These are phyloP conservation scores for Diplodia scrobiculata DNA, from an alignment of 2,329 filamentous ascomycete species.

Conservation along the genomic window DNA sequence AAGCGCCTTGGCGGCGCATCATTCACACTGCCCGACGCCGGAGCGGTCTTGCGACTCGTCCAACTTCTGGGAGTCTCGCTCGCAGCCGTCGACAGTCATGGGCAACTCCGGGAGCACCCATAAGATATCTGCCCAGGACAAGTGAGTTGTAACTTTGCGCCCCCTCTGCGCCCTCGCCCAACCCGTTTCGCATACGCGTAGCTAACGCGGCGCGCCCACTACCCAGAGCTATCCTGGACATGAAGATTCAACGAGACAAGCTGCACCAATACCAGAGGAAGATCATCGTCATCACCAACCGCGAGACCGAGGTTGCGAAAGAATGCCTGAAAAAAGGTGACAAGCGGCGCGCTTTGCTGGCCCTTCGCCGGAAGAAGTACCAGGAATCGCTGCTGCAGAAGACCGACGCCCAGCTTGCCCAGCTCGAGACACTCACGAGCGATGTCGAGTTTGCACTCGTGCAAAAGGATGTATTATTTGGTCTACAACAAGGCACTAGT, in stretches of 20 bases:
- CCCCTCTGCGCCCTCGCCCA: slow-evolving; percentile 30
- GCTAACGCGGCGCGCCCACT: slow-evolving; percentile 27
- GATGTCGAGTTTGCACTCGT: slow-evolving; percentile 95
- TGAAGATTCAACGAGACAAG: slow-evolving; percentile 96
- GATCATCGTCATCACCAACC: slow-evolving; percentile 80
- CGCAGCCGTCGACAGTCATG: slow-evolving; percentile 51
- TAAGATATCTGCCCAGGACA: slow-evolving; percentile 79
- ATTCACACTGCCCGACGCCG: slow-evolving; percentile 11
- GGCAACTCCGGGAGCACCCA: slow-evolving; percentile 65
- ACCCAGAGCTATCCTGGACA: slow-evolving; percentile 86
- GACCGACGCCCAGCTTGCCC: slow-evolving; percentile 90
- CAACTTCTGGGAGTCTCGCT: background rate
- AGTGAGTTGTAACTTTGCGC: slow-evolving; percentile 57
- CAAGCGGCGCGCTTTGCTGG: slow-evolving; percentile 78
- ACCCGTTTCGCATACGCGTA: background rate
- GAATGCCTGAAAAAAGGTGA: slow-evolving; percentile 79
- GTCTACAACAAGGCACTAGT: slow-evolving; percentile 84
- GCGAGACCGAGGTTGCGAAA: slow-evolving; percentile 82
- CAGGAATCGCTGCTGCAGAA: slow-evolving; percentile 86
- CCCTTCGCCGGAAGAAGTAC: slow-evolving; percentile 93
- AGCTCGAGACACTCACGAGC: slow-evolving; percentile 83
- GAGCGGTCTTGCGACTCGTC: slow-evolving; percentile 12
- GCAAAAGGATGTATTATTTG: slow-evolving; percentile 93
- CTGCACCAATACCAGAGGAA: slow-evolving; percentile 94
- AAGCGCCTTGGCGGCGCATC: slow-evolving; percentile 22